phyloP scores from a whole-genome alignment of 2,329 filamentous ascomycete species.

The Neophaeococcomyces aloes region DNA sequence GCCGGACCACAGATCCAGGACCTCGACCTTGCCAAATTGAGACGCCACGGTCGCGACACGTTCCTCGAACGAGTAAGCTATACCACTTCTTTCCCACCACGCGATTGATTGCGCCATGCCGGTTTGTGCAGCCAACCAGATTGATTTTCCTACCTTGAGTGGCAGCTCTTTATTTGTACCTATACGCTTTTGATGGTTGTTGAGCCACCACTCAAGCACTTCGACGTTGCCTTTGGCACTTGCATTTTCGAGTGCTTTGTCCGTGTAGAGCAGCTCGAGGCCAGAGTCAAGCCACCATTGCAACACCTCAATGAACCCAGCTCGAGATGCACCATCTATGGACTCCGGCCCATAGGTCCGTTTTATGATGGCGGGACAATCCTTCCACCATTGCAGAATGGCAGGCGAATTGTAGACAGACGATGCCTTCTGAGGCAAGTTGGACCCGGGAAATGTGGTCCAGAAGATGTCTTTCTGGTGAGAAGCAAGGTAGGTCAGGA shows the following conservation, averaged over 20 bases:
- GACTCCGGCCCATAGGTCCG: slow-evolving; percentile 81
- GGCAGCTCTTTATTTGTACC: slow-evolving; percentile 38
- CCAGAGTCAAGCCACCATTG: slow-evolving; percentile 86
- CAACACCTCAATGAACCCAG: slow-evolving; percentile 73
- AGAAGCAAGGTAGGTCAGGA: slow-evolving; percentile 62
- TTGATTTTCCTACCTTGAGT: slow-evolving; percentile 72
- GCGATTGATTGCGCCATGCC: slow-evolving; percentile 66
- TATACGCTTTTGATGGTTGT: slow-evolving; percentile 26
- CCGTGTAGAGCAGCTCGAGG: slow-evolving; percentile 72
- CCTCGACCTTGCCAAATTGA: slow-evolving; percentile 70
- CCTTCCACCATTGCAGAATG: slow-evolving; percentile 85
- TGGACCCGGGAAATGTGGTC: slow-evolving; percentile 69
- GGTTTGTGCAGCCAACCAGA: slow-evolving; percentile 73
- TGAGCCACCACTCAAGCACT: slow-evolving; percentile 89
- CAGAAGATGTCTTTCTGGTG: slow-evolving; percentile 67
- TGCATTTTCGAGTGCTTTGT: slow-evolving; percentile 77
- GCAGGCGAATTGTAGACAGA: slow-evolving; percentile 74
- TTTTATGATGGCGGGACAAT: slow-evolving; percentile 68
- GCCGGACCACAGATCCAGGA: slow-evolving; percentile 72
- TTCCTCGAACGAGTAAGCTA: slow-evolving; percentile 70
- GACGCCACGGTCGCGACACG: slow-evolving; percentile 74
- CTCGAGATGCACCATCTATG: slow-evolving; percentile 74
- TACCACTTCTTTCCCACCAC: slow-evolving; percentile 79
- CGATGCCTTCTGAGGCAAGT: slow-evolving; percentile 79
- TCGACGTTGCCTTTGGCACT: slow-evolving; percentile 73